phyloP scores from a whole-genome alignment of 495 filamentous ascomycete species.

The Choiromyces venosus region DNA sequence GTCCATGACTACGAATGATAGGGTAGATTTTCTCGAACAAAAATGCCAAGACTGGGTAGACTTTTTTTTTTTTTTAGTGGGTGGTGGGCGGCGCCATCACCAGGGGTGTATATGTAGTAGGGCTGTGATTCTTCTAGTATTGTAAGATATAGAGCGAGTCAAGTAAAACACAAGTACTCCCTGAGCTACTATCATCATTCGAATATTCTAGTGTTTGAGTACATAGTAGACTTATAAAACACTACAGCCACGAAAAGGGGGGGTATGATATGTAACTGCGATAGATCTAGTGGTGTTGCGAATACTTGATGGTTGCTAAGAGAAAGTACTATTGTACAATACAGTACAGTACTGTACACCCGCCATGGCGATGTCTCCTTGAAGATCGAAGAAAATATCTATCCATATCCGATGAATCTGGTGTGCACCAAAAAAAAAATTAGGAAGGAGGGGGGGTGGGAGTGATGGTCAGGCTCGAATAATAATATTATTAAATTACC shows the following conservation, averaged over 20 bases:
- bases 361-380: background rate
- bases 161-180: background rate
- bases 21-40: background rate
- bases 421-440: background rate
- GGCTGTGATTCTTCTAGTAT: background rate
- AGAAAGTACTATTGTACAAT: too few relatives aligned
- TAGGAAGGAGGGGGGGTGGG: background rate
- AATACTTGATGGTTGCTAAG: background rate
- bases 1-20: background rate
- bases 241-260: background rate
- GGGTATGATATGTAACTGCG: background rate
- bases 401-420: background rate
- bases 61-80: background rate
- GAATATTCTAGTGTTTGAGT: too few relatives aligned
- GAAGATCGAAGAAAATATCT: constrained; percentile 3
- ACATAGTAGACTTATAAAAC: background rate
- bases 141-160: background rate
- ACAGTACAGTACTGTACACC: too few relatives aligned
- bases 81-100: background rate
- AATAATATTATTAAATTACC: background rate
- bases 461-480: background rate
- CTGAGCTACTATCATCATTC: background rate
- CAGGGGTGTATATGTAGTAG: background rate
- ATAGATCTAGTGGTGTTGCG: background rate
- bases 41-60: background rate